Evolutionary conservation across 2,329 filamentous ascomycete species (phyloP).

Genomic region (Epichloe sylvatica): DNA sequence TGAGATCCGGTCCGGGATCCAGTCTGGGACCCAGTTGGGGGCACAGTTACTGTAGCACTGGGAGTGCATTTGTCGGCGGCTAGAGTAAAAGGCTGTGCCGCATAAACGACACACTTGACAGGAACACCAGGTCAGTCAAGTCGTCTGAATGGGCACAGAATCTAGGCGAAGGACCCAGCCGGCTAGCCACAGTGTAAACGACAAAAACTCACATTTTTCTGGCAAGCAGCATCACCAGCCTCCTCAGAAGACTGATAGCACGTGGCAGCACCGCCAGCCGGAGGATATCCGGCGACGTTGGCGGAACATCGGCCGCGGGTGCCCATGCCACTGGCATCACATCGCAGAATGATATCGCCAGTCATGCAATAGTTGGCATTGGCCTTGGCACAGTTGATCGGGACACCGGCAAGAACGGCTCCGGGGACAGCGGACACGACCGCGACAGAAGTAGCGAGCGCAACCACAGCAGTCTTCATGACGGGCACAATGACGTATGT

Average conservation of each 20-base stretch:
- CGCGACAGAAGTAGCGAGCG: conserved; percentile 21
- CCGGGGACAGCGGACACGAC: conserved; percentile 26
- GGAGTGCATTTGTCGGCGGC: conserved; percentile 22
- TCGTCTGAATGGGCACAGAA: not conserved
- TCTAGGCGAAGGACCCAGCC: too few relatives aligned
- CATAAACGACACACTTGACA: conserved; percentile 29
- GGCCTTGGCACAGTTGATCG: conserved; percentile 25
- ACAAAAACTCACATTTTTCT: conserved; percentile 26
- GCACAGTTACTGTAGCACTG: conserved; percentile 9
- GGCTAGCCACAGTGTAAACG: not conserved
- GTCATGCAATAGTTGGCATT: conserved; percentile 30
- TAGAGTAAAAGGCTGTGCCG: conserved; percentile 23
- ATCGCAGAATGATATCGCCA: conserved; percentile 35
- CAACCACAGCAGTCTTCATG: conserved; percentile 22
- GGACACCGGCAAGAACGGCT: conserved; percentile 16
- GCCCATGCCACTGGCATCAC: conserved; percentile 23
- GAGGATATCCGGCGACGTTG: conserved; percentile 29
- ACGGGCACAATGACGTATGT: conserved; percentile 1
- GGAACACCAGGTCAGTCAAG: not conserved
- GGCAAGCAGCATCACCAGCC: conserved; percentile 32
- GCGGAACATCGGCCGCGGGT: conserved; percentile 29
- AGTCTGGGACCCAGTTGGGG: not conserved
- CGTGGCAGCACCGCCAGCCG: conserved; percentile 20
- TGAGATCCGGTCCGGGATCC: not conserved
- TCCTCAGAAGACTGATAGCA: conserved; percentile 27